Conservation (phyloP, 306 rosid genomes). For the Astragalus membranaceus region DNA sequence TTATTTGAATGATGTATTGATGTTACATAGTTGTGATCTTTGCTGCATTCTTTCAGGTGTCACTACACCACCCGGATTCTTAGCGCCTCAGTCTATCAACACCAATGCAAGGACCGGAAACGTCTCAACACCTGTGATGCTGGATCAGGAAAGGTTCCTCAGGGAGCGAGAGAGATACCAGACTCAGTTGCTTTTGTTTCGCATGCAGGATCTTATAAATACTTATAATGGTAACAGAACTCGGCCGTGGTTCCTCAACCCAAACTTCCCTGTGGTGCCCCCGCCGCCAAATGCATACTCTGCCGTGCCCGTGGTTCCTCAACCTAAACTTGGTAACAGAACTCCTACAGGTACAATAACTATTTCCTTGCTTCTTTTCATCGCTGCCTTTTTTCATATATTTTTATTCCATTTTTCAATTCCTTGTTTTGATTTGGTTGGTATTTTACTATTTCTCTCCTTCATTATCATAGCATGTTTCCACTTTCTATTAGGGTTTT, state of each 20-base stretch:
- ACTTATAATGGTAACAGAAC: constrained; percentile 9
- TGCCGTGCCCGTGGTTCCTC: constrained; percentile 17
- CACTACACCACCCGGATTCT: no score
- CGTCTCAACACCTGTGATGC: background rate
- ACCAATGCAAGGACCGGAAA: no score
- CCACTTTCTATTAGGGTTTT: no score
- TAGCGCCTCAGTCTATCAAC: no score
- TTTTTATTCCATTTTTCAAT: no score
- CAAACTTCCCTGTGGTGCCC: background rate
- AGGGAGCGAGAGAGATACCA: constrained; percentile 61
- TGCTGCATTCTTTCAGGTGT: no score
- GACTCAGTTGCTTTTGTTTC: constrained; percentile 51
- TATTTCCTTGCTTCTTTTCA: background rate
- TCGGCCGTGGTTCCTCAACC: background rate
- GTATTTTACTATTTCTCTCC: no score
- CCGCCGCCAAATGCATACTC: background rate
- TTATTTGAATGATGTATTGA: no score
- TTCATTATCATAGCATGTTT: no score
- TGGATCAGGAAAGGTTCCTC: constrained; percentile 53
- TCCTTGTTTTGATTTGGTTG: no score
- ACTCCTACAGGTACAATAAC: constrained; percentile 32
- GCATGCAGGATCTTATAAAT: constrained; percentile 51
- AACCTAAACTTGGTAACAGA: background rate
- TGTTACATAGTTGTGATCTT: no score
- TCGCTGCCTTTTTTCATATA: no score